These are phyloP conservation scores for Beta vulgaris DNA, from an alignment of 148 eudicot genomes.

Conservation along the genomic window DNA sequence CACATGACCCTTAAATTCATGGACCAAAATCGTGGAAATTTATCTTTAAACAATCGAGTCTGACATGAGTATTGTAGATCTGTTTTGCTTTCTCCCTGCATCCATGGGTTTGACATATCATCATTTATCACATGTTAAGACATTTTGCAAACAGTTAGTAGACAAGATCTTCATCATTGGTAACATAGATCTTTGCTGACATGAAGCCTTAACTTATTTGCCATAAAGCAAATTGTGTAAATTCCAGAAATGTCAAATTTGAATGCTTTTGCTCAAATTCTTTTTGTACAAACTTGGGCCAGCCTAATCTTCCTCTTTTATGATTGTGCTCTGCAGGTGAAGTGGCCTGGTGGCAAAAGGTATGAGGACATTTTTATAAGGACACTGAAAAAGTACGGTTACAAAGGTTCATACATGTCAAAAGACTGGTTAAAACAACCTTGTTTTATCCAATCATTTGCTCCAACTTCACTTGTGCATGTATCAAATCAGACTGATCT, in stretches of 20 bases:
- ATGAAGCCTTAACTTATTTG: neutral
- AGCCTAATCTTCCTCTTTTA: neutral
- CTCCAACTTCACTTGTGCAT: constrained; percentile 81
- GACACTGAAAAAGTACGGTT: constrained; percentile 78
- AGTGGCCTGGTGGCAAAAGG: constrained; percentile 81
- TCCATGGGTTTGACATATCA: neutral
- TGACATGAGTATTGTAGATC: neutral
- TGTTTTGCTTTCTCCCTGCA: neutral
- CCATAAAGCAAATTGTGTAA: too few species aligned
- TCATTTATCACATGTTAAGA: neutral
- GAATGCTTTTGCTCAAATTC: neutral
- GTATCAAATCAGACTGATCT: constrained; percentile 73
- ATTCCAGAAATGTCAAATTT: neutral
- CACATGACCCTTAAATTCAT: too few species aligned
- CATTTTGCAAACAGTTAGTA: neutral
- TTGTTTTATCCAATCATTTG: constrained; percentile 92
- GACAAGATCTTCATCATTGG: too few species aligned
- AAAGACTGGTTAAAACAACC: constrained; percentile 85
- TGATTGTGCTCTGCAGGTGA: constrained; percentile 49
- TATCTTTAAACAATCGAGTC: neutral
- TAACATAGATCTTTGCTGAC: neutral
- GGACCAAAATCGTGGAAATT: too few species aligned
- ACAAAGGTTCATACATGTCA: constrained; percentile 82
- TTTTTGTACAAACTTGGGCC: neutral
- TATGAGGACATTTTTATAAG: constrained; percentile 83